phyloP scores from a whole-genome alignment of 306 rosid species.

The Prunus davidiana region DNA sequence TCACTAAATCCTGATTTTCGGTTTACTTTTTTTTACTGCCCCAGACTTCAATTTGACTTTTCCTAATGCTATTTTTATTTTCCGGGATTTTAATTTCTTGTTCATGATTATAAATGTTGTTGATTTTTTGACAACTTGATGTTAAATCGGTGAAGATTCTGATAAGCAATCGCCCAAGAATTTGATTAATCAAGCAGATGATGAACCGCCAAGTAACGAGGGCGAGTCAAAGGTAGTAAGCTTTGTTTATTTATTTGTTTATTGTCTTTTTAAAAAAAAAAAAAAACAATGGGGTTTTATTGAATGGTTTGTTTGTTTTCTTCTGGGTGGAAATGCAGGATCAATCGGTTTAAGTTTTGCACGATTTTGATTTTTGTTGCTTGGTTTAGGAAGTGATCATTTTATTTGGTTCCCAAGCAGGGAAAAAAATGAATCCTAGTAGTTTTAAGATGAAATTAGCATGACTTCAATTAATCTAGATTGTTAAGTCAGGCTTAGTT shows the following conservation, averaged over 20 bases:
- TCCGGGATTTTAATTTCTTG: not conserved
- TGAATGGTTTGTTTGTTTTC: constrained; percentile 1
- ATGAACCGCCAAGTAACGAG: constrained; percentile 34
- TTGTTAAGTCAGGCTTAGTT: constrained; percentile 4
- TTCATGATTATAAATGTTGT: not conserved
- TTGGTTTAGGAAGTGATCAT: not conserved
- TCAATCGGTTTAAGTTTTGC: not conserved
- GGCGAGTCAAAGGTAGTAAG: constrained; percentile 50
- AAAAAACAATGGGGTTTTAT: not conserved
- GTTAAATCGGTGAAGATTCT: constrained; percentile 51
- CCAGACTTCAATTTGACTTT: constrained; percentile 16
- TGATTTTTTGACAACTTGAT: constrained; percentile 27
- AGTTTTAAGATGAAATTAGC: not conserved
- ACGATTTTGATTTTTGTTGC: not conserved
- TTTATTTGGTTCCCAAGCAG: not conserved
- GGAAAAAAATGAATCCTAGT: not conserved
- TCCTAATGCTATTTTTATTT: constrained; percentile 13
- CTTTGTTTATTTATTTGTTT: not conserved
- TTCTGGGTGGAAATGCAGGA: constrained; percentile 8
- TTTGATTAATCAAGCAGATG: constrained; percentile 27
- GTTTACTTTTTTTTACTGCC: constrained; percentile 29
- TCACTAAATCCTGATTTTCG: constrained; percentile 10
- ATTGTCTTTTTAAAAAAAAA: not conserved
- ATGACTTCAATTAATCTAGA: not conserved
- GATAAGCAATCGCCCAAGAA: constrained; percentile 41